These are phyloP conservation scores for Limonium bicolor DNA, from an alignment of 148 eudicot species.

Conservation along the genomic window DNA sequence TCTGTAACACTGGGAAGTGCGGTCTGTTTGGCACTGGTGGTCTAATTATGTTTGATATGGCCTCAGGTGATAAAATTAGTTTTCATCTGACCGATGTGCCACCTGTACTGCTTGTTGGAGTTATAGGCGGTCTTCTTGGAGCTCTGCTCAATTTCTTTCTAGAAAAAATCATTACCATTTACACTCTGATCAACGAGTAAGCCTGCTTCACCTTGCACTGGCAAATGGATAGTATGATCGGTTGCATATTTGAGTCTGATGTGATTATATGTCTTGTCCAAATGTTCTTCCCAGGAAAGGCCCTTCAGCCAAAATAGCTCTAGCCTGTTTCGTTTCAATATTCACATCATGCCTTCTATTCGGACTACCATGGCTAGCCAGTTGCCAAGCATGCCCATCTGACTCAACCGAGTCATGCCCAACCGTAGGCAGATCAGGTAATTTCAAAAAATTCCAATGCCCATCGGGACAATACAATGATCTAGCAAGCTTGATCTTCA, in stretches of 20 bases:
- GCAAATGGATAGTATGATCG: neutral
- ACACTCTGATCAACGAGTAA: conserved; percentile 55
- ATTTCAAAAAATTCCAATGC: conserved; percentile 90
- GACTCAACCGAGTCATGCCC: conserved; percentile 68
- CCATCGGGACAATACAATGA: conserved; percentile 74
- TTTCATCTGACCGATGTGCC: conserved; percentile 71
- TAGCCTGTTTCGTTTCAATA: conserved; percentile 63
- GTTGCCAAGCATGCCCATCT: conserved; percentile 66
- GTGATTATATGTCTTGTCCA: neutral
- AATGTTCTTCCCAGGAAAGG: conserved; percentile 48
- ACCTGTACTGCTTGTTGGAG: conserved; percentile 64
- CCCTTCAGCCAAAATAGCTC: conserved; percentile 26
- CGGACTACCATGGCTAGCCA: conserved; percentile 88
- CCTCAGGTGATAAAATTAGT: conserved; percentile 36
- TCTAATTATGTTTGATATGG: conserved; percentile 83
- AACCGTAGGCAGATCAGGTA: conserved; percentile 76
- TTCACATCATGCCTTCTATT: conserved; percentile 78
- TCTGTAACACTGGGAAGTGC: conserved; percentile 74
- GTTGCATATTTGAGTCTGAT: neutral
- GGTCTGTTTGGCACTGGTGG: conserved; percentile 97
- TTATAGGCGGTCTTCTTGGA: conserved; percentile 68
- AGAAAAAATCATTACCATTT: conserved; percentile 45
- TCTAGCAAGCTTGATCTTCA: conserved; percentile 86
- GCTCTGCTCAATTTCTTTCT: conserved; percentile 57
- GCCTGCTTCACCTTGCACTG: conserved; percentile 8